Percentiles rank a stretch among this genome's conserved stretches.
phyloP scores from a whole-genome alignment of 371 early-diverging fungal genomes.

The Mortierella sp. region DNA sequence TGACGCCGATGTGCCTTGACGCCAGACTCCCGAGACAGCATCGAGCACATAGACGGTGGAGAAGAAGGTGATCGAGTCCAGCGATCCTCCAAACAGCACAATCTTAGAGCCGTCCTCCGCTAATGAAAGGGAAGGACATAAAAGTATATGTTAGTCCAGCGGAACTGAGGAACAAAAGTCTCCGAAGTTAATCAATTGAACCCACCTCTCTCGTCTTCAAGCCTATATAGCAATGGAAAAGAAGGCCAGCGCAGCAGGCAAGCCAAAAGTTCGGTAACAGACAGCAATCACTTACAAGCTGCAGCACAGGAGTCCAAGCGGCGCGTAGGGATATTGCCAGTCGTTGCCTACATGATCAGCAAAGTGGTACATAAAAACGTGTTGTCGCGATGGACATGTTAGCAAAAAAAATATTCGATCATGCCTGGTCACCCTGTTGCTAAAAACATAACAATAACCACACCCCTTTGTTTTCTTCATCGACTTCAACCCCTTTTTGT shows the following conservation, averaged over 20 bases:
- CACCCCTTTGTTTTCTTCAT: neutral
- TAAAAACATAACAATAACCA: neutral
- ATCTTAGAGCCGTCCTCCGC: slow-evolving; percentile 49
- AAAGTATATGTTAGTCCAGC: neutral
- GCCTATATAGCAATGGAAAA: neutral
- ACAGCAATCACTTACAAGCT: slow-evolving; percentile 24
- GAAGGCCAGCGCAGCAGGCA: neutral
- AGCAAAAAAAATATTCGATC: neutral
- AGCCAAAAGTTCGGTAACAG: neutral
- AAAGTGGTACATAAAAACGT: neutral
- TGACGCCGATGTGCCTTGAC: slow-evolving; percentile 12
- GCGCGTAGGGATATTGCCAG: slow-evolving; percentile 32
- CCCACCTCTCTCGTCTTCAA: neutral
- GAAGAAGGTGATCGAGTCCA: slow-evolving; percentile 18
- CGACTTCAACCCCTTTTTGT: too few relatives aligned
- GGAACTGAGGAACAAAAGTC: neutral
- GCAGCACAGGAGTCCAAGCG: slow-evolving; percentile 47
- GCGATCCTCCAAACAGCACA: slow-evolving; percentile 45
- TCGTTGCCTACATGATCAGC: slow-evolving; percentile 14
- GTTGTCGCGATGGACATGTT: neutral
- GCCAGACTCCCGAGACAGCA: slow-evolving; percentile 28
- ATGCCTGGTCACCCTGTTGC: neutral
- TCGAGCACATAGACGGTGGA: slow-evolving; percentile 38
- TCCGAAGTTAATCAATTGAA: neutral
- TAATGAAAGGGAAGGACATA: neutral